These are phyloP conservation scores for Abrus precatorius DNA, from an alignment of 306 rosid genomes.

Conservation along the genomic window DNA sequence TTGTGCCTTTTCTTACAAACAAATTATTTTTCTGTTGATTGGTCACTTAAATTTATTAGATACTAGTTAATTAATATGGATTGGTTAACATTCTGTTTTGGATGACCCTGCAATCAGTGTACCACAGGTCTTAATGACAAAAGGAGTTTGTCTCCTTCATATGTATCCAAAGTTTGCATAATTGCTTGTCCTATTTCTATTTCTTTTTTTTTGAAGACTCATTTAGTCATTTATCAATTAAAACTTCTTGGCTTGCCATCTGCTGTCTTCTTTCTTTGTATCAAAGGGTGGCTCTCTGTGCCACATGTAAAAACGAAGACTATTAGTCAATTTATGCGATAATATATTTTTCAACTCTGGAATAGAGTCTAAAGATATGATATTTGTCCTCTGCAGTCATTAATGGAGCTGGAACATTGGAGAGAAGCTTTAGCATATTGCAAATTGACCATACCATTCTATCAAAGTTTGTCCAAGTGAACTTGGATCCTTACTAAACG, in stretches of 20 bases:
- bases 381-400: constrained; percentile 62
- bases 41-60: constrained; percentile 12
- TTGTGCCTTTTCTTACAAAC: constrained; percentile 13
- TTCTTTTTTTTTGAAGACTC: constrained; percentile 18
- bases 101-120: constrained; percentile 19
- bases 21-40: constrained; percentile 25
- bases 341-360: constrained; percentile 32
- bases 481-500: constrained; percentile 28
- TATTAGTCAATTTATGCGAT: constrained; percentile 30
- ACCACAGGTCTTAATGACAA: constrained; percentile 18
- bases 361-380: constrained; percentile 4
- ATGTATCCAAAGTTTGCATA: constrained; percentile 17
- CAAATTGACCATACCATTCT: constrained; percentile 85
- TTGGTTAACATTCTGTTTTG: constrained; percentile 23
- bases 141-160: constrained; percentile 10
- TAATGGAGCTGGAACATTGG: constrained; percentile 89
- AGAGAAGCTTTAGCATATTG: constrained; percentile 83
- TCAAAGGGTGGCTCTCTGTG: constrained; percentile 21
- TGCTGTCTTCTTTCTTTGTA: constrained; percentile 18
- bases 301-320: constrained; percentile 34
- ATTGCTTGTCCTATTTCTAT: not conserved
- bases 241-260: constrained; percentile 18
- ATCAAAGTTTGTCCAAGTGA: constrained; percentile 70
- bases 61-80: constrained; percentile 1
- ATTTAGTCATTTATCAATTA: constrained; percentile 25